Evolutionary conservation across 768 basidiomycete genomes (phyloP), one percentile per base, ranked within the genome.

Genomic region (Naganishia randhawae): DNA sequence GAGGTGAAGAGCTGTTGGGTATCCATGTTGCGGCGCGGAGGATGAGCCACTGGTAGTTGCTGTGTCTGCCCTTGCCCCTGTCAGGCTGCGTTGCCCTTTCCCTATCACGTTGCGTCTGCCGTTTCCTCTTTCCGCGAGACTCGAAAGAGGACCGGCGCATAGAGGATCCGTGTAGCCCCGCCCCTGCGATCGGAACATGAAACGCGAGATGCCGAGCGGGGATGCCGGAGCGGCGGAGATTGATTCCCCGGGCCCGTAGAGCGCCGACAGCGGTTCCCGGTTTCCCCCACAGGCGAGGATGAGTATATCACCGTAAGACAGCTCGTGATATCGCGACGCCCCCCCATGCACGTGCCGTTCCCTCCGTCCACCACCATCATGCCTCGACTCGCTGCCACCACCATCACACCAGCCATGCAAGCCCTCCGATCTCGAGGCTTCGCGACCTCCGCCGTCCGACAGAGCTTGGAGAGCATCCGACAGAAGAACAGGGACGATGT

Each of bases 401-500:
- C 57, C 9, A 29, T 61, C 57, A 61, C 37, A 10, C 57, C 57
- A 17, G 33, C 37, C 37, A n/a, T 61, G 35, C 37, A 29, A 14
- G 33, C n/a, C 57, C 8, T 41, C 31, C 25, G 14, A 52, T 2
- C 16, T 8, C 45, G 57, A 37, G 67, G 42, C 9, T 70, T 63
- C 65, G 54, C 57, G 19, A 63, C 50, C 5, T 52, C 68, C 14
- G 13, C 51, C 39, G 27, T 55, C 3, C 11, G 68, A 13, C 33
- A 50, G 29, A 51, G 50, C 33, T 32, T 70, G 9, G 69, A 55
- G 1, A 54, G 35, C 17, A 31, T 70, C 11, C 10, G 57, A 19
- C 52, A 71, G 35, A 71, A 71, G 45, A 45, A 54, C 22, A 37
- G 62, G 9, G 63, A 71, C 65, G 70, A 71, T 65, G 70, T 71